Evolutionary conservation across 345 rosid genomes (phyloP).

Genomic region (Bruguiera parviflora): DNA sequence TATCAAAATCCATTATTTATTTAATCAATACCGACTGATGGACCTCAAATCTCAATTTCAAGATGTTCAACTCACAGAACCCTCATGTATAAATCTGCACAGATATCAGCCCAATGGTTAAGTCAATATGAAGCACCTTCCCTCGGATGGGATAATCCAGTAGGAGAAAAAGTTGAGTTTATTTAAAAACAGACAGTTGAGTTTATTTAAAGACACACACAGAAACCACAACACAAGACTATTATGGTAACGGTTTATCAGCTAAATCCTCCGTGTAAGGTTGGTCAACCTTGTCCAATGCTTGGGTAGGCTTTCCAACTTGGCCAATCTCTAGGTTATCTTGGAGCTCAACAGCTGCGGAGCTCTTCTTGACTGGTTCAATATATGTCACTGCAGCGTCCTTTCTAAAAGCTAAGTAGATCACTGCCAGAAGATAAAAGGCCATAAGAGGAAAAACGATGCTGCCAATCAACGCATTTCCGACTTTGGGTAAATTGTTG

Average conservation of each 20-base stretch:
- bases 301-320: not conserved
- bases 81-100: no score
- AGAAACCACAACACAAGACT: not conserved
- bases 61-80: no score
- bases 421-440: conserved; percentile 36
- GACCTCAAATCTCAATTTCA: no score
- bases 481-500: conserved; percentile 37
- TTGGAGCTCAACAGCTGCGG: not conserved
- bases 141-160: no score
- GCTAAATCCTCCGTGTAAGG: conserved; percentile 53
- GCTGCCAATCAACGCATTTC: conserved; percentile 44
- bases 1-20: no score
- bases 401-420: conserved; percentile 47
- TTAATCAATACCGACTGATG: no score
- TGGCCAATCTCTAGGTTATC: conserved; percentile 30
- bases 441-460: conserved; percentile 56
- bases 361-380: conserved; percentile 23
- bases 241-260: conserved; percentile 35
- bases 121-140: no score
- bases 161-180: no score
- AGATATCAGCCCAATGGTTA: no score
- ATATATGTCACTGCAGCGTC: conserved; percentile 39
- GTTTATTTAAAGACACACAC: no score
- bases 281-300: not conserved
- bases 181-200: no score